These are phyloP conservation scores for Apiotrichum sp. DNA, from an alignment of 1,284 basidiomycete species.

Conservation along the genomic window DNA sequence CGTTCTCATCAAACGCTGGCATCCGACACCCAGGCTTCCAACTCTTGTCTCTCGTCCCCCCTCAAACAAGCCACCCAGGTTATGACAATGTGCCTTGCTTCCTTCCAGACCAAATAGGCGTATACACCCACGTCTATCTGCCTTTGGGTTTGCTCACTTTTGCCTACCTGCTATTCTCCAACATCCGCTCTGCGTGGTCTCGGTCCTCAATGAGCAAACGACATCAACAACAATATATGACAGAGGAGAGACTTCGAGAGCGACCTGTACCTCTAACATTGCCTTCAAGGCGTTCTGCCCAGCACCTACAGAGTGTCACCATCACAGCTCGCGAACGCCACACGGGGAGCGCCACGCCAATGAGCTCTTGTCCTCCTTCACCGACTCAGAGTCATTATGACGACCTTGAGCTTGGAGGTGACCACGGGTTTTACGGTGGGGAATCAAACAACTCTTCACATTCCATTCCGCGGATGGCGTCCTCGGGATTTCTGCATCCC, in stretches of 20 bases:
- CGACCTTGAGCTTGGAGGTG: constrained; percentile 13
- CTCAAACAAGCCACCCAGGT: constrained; percentile 41
- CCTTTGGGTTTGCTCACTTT: constrained; percentile 52
- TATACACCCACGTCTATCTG: constrained; percentile 58
- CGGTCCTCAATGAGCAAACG: not conserved
- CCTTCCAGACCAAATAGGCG: constrained; percentile 61
- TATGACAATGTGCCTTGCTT: constrained; percentile 57
- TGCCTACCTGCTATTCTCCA: constrained; percentile 40
- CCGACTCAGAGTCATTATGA: constrained; percentile 11
- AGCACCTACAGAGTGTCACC: constrained; percentile 20
- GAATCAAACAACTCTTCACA: constrained; percentile 11
- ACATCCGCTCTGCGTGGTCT: constrained; percentile 33
- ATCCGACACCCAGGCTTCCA: constrained; percentile 76
- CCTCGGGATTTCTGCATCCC: not conserved
- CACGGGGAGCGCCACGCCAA: not conserved
- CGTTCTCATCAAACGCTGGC: constrained; percentile 72
- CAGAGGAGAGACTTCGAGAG: constrained; percentile 13
- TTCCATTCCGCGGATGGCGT: not conserved
- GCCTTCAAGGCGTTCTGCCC: constrained; percentile 35
- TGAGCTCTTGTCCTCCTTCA: constrained; percentile 11
- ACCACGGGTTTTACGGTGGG: constrained; percentile 32
- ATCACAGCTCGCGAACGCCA: constrained; percentile 8
- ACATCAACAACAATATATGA: not conserved
- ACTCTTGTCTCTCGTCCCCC: constrained; percentile 64
- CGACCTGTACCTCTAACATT: constrained; percentile 30